phyloP scores from a whole-genome alignment of 2,329 filamentous ascomycete species.

The Fusarium fujikuroi region DNA sequence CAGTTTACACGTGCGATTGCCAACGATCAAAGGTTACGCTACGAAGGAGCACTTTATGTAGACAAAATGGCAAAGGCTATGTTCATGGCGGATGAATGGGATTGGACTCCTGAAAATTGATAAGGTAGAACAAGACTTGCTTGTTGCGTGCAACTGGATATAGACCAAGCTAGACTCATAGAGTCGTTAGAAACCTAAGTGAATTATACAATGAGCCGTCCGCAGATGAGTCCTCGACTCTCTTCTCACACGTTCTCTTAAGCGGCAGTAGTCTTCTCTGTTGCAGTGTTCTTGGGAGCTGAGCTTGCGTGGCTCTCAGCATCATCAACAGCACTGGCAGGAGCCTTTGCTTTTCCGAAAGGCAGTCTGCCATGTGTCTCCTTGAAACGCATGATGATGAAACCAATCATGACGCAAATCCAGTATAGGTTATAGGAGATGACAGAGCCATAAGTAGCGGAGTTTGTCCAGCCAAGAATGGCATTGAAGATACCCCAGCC shows the following conservation, averaged over 20 bases:
- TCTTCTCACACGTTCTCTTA: neutral
- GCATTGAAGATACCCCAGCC: slow-evolving; percentile 92
- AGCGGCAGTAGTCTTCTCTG: slow-evolving; percentile 44
- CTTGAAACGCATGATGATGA: slow-evolving; percentile 72
- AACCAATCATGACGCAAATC: slow-evolving; percentile 77
- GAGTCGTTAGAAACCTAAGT: slow-evolving; percentile 22
- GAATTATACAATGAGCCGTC: slow-evolving; percentile 5
- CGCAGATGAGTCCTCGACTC: neutral
- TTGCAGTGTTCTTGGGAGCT: slow-evolving; percentile 39
- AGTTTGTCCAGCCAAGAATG: slow-evolving; percentile 88
- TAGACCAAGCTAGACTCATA: slow-evolving; percentile 36
- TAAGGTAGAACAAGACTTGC: slow-evolving; percentile 19
- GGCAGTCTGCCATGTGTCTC: slow-evolving; percentile 67
- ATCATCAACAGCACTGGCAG: slow-evolving; percentile 27
- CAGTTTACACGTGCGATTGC: slow-evolving; percentile 63
- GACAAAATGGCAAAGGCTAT: slow-evolving; percentile 63
- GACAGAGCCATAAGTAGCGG: slow-evolving; percentile 86
- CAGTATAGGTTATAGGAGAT: slow-evolving; percentile 91
- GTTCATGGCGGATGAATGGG: slow-evolving; percentile 67
- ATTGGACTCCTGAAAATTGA: slow-evolving; percentile 66
- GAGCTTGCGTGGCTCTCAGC: slow-evolving; percentile 44
- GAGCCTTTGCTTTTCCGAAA: slow-evolving; percentile 52
- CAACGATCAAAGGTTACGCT: slow-evolving; percentile 61
- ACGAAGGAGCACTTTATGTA: slow-evolving; percentile 60
- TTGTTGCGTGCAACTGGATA: slow-evolving; percentile 21